Conservation (phyloP, 2,329 filamentous ascomycete genomes). For the Colletotrichum liriopes region DNA sequence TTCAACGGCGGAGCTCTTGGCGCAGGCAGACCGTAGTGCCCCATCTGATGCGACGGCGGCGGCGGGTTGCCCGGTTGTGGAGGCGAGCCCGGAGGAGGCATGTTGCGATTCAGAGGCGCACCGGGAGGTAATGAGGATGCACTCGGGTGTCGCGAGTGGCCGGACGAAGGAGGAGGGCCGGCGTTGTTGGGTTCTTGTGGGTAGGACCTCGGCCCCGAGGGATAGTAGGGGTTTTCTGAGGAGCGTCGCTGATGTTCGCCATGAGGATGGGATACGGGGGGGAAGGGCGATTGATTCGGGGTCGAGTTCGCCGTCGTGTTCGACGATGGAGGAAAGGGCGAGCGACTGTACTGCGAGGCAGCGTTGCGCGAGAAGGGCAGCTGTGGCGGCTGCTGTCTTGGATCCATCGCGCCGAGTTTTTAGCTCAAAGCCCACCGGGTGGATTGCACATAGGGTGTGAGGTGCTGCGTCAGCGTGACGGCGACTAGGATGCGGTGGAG, state of each 20-base stretch:
- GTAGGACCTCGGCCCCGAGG: conserved; percentile 54
- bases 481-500: conserved; percentile 22
- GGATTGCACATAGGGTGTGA: conserved; percentile 36
- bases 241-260: conserved; percentile 55
- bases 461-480: conserved; percentile 34
- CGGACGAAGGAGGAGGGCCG: conserved; percentile 50
- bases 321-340: conserved; percentile 46
- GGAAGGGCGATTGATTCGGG: conserved; percentile 44
- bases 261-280: conserved; percentile 44
- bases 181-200: conserved; percentile 49
- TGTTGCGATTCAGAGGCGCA: conserved; percentile 57
- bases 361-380: conserved; percentile 50
- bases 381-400: conserved; percentile 52
- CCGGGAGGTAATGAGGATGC: conserved; percentile 61
- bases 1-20: conserved; percentile 61
- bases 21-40: conserved; percentile 62
- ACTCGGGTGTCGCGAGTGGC: conserved; percentile 61
- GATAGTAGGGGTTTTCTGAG: conserved; percentile 61
- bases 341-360: conserved; percentile 51
- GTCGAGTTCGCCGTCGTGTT: conserved; percentile 30
- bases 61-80: conserved; percentile 55
- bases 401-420: conserved; percentile 55
- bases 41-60: conserved; percentile 51
- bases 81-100: conserved; percentile 65
- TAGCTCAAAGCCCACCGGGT: conserved; percentile 50